Evolutionary conservation across 345 rosid genomes (phyloP).

Genomic region (Ceriops decandra): DNA sequence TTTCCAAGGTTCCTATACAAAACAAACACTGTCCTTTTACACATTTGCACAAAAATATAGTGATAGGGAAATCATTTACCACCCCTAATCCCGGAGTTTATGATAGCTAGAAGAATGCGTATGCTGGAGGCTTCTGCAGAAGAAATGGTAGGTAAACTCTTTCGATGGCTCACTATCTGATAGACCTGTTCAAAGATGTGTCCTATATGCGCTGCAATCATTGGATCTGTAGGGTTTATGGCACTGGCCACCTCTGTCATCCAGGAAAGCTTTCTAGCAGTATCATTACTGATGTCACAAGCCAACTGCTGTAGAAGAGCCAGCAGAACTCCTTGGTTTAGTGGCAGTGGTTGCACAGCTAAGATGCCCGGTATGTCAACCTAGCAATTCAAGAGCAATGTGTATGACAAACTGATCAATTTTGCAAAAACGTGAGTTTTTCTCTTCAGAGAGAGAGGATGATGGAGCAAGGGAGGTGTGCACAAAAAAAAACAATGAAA

Average conservation of each 20-base stretch:
- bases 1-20: too few species aligned
- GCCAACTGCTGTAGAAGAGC: constrained; percentile 84
- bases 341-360: constrained; percentile 49
- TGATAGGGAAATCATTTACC: constrained; percentile 44
- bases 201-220: constrained; percentile 50
- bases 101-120: constrained; percentile 67
- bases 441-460: too few species aligned
- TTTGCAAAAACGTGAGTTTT: too few species aligned
- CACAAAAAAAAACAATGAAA: too few species aligned
- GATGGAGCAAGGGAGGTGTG: too few species aligned
- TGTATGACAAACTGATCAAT: too few species aligned
- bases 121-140: constrained; percentile 45
- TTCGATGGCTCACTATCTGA: constrained; percentile 54
- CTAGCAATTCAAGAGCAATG: constrained; percentile 28
- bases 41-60: not conserved
- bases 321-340: constrained; percentile 87
- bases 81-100: constrained; percentile 57
- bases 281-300: constrained; percentile 65
- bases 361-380: constrained; percentile 62
- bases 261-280: constrained; percentile 62
- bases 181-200: constrained; percentile 79
- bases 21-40: not conserved
- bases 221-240: constrained; percentile 68
- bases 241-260: constrained; percentile 74
- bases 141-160: constrained; percentile 38